phyloP scores from a whole-genome alignment of 1,284 basidiomycete species.

The Takashimella tepidaria region DNA sequence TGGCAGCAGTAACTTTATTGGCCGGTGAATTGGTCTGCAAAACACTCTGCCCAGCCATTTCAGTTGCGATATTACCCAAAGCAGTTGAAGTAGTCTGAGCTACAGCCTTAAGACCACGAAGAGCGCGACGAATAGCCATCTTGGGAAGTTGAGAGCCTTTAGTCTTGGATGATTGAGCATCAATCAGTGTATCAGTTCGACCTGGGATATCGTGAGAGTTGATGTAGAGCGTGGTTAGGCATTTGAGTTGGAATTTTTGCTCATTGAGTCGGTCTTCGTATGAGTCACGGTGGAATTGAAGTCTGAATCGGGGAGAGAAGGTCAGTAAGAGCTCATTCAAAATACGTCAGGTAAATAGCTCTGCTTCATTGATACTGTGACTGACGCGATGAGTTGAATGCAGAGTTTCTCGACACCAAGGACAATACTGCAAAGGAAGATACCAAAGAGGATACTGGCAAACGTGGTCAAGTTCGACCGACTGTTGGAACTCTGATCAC shows the following conservation, averaged over 20 bases:
- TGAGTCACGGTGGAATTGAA: constrained; percentile 73
- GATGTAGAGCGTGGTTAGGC: constrained; percentile 71
- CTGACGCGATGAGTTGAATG: constrained; percentile 73
- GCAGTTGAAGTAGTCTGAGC: constrained; percentile 79
- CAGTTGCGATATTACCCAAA: constrained; percentile 60
- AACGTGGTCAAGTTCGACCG: constrained; percentile 29
- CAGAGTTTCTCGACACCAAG: constrained; percentile 77
- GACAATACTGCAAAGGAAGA: constrained; percentile 66
- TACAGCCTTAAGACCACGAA: constrained; percentile 64
- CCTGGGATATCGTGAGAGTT: constrained; percentile 69
- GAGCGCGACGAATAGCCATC: constrained; percentile 63
- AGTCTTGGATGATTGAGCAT: constrained; percentile 43
- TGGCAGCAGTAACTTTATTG: constrained; percentile 71
- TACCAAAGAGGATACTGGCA: constrained; percentile 56
- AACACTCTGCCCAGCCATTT: constrained; percentile 59
- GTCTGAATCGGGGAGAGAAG: constrained; percentile 12
- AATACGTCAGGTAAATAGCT: too few relatives aligned
- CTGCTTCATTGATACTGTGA: not conserved
- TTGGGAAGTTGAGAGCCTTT: constrained; percentile 55
- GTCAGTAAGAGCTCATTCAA: too few relatives aligned
- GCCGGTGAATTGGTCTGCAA: constrained; percentile 82
- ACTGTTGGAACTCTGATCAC: constrained; percentile 24
- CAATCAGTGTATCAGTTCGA: constrained; percentile 60
- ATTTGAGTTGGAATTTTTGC: constrained; percentile 73
- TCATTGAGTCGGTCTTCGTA: constrained; percentile 82